These are phyloP conservation scores for Diaporthe ampelina DNA, from an alignment of 2,329 filamentous ascomycete genomes.

Conservation along the genomic window DNA sequence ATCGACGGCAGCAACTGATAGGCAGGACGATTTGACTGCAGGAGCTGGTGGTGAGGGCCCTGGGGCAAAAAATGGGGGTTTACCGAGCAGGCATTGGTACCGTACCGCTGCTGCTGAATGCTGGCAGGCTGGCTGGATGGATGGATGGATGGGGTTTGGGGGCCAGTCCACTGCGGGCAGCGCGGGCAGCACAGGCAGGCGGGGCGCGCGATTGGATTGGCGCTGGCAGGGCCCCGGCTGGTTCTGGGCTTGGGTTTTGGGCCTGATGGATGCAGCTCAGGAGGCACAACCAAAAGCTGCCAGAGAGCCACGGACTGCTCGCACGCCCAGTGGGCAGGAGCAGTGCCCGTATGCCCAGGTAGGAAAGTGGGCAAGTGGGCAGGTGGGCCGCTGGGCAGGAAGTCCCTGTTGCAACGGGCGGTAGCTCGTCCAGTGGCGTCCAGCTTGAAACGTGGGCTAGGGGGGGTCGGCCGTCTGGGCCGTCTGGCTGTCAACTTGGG, in stretches of 20 bases:
- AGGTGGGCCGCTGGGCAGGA: constrained; percentile 27
- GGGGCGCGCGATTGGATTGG: constrained; percentile 22
- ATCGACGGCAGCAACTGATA: constrained; percentile 14
- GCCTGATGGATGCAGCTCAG: constrained; percentile 31
- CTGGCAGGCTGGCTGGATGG: too few relatives aligned
- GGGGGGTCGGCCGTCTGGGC: constrained; percentile 15
- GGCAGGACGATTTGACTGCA: constrained; percentile 32
- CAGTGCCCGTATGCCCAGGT: not conserved
- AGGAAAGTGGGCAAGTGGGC: not conserved
- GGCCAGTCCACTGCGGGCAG: not conserved
- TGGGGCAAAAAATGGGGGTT: not conserved
- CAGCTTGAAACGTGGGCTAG: constrained; percentile 35
- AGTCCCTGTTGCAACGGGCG: constrained; percentile 29
- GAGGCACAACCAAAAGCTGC: not conserved
- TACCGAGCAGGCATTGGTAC: not conserved
- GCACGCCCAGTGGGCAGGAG: not conserved
- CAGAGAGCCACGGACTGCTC: not conserved
- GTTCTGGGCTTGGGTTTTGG: constrained; percentile 9
- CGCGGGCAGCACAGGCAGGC: not conserved
- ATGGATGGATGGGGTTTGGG: not conserved
- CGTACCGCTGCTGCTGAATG: not conserved
- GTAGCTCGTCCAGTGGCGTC: constrained; percentile 36
- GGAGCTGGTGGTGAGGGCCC: constrained; percentile 28
- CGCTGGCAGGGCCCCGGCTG: not conserved
- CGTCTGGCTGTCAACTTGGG: constrained; percentile 19